Conservation (phyloP, 2,329 filamentous ascomycete genomes). For the Emmonsia crescens region DNA sequence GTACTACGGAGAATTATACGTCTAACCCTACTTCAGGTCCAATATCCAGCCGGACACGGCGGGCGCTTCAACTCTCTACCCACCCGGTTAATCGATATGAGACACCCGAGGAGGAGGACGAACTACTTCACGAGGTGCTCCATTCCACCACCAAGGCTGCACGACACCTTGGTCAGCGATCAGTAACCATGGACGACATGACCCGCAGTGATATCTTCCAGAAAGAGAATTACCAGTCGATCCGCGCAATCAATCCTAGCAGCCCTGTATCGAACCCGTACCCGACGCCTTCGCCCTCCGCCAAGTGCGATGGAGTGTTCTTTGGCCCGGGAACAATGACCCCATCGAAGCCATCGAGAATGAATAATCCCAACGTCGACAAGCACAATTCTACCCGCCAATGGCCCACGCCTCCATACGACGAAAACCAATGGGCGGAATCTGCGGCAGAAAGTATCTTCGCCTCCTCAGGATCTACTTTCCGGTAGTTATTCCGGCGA, state of each 20-base stretch:
- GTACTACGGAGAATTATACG: constrained; percentile 14
- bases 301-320: constrained; percentile 65
- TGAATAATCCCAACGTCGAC: constrained; percentile 47
- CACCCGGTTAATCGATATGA: constrained; percentile 80
- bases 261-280: constrained; percentile 41
- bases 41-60: constrained; percentile 67
- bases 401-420: constrained; percentile 93
- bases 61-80: constrained; percentile 57
- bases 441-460: constrained; percentile 73
- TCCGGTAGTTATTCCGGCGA: constrained; percentile 20
- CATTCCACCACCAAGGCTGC: constrained; percentile 65
- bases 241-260: constrained; percentile 14
- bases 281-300: constrained; percentile 66
- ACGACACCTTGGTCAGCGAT: constrained; percentile 51
- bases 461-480: constrained; percentile 51
- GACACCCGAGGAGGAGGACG: constrained; percentile 91
- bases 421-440: constrained; percentile 83
- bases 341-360: constrained; percentile 56
- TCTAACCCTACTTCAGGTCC: constrained; percentile 31
- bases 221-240: constrained; percentile 10
- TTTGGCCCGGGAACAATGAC: constrained; percentile 50
- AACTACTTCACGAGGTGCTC: constrained; percentile 82
- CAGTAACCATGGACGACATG: constrained; percentile 13
- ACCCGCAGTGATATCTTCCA: constrained; percentile 7
- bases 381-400: constrained; percentile 50